phyloP scores from a whole-genome alignment of 192 early-diverging fungal genomes.

The Oehlia diaphana region DNA sequence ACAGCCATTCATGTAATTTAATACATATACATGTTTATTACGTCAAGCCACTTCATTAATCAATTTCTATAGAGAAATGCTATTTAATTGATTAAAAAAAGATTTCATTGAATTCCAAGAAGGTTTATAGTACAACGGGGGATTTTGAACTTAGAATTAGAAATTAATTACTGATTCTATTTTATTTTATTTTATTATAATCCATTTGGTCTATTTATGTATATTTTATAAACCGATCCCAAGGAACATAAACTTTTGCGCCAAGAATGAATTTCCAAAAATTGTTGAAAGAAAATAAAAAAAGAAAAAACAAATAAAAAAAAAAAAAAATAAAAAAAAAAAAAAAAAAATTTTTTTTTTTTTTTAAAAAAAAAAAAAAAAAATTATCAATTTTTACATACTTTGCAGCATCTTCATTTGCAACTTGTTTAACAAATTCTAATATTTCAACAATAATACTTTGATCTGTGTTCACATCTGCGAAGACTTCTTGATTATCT shows the following conservation, averaged over 20 bases:
- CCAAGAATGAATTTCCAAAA: no score
- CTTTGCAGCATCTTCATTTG: conserved; percentile 51
- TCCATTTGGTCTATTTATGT: background rate
- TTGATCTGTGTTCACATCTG: conserved; percentile 64
- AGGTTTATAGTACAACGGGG: background rate
- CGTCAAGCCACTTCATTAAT: background rate
- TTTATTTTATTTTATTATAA: no score
- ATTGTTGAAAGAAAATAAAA: no score
- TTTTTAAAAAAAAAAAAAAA: no score
- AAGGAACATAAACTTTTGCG: background rate
- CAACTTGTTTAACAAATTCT: conserved; percentile 56
- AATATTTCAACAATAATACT: conserved; percentile 89
- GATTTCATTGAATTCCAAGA: background rate
- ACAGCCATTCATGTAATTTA: background rate
- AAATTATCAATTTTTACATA: conserved; percentile 34
- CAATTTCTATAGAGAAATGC: background rate
- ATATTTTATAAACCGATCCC: background rate
- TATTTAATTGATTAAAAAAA: background rate
- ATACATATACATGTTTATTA: background rate
- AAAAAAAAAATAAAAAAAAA: no score
- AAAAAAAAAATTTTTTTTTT: no score
- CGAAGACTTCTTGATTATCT: conserved; percentile 92
- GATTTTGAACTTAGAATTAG: background rate
- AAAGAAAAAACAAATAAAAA: no score
- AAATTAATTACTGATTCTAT: background rate